Percentiles rank a stretch among this genome's conserved stretches.
These are phyloP conservation scores for Globisporangium viniferum DNA, from an alignment of 352 stramenopile genomes.

Conservation along the genomic window DNA sequence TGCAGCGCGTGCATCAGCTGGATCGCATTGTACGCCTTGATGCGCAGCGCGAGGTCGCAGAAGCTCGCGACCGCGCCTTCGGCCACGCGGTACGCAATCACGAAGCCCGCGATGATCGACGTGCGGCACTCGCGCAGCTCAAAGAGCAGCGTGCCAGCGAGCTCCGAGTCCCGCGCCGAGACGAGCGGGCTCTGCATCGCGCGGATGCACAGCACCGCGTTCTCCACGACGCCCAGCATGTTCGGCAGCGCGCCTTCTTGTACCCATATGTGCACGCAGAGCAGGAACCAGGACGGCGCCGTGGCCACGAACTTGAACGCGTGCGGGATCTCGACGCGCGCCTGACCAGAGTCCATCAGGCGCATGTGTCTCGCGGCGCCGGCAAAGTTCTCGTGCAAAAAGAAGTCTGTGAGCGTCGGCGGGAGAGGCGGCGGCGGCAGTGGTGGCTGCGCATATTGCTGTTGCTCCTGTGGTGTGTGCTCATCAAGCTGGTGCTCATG, in stretches of 20 bases:
- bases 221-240: slow-evolving; percentile 13
- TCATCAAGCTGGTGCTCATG: neutral
- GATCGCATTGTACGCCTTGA: slow-evolving; percentile 30
- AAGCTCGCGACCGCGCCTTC: slow-evolving; percentile 25
- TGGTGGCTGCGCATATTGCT: neutral
- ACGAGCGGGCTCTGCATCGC: slow-evolving; percentile 19
- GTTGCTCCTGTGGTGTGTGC: neutral
- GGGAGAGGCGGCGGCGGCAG: slow-evolving; percentile 4
- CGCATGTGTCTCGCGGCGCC: slow-evolving; percentile 33
- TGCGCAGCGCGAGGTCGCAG: slow-evolving; percentile 26
- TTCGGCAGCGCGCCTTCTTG: slow-evolving; percentile 2
- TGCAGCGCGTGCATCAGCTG: slow-evolving; percentile 44
- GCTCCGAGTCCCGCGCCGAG: slow-evolving; percentile 25
- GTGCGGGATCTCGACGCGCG: slow-evolving; percentile 28
- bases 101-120: slow-evolving; percentile 41
- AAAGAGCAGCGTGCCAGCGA: slow-evolving; percentile 46
- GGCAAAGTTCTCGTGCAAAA: slow-evolving; percentile 22
- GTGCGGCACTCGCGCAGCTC: slow-evolving; percentile 29
- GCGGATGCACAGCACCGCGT: slow-evolving; percentile 22
- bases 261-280: slow-evolving; percentile 30
- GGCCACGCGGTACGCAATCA: slow-evolving; percentile 37
- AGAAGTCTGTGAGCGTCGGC: slow-evolving; percentile 28
- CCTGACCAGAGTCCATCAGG: slow-evolving; percentile 29
- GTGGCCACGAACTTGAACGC: slow-evolving; percentile 28
- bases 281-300: slow-evolving; percentile 38